Evolutionary conservation across 1,139 yeast genomes (phyloP).

Genomic region (Eremothecium sinecaudum): DNA sequence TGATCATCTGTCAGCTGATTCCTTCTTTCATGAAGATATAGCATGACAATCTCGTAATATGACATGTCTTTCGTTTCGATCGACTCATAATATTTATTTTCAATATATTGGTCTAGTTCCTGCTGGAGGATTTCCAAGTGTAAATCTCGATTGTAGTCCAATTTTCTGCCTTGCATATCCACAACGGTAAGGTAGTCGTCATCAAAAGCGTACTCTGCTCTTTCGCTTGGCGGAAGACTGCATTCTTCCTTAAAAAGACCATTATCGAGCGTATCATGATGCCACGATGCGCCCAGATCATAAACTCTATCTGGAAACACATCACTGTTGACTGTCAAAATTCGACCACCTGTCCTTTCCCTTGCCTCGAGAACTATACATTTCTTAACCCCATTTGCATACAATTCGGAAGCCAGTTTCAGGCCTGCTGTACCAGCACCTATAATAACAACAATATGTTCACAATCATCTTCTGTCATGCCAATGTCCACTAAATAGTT

Average conservation of each 20-base stretch:
- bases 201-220: constrained; percentile 33
- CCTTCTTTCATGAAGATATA: constrained; percentile 41
- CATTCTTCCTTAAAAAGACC: constrained; percentile 51
- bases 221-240: constrained; percentile 22
- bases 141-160: constrained; percentile 27
- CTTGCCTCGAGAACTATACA: constrained; percentile 50
- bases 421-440: constrained; percentile 86
- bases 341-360: constrained; percentile 50
- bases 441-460: constrained; percentile 38
- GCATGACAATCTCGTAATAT: constrained; percentile 39
- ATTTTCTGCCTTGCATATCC: constrained; percentile 28
- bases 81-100: constrained; percentile 43
- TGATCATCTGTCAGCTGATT: constrained; percentile 45
- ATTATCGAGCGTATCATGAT: constrained; percentile 69
- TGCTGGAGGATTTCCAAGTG: constrained; percentile 40
- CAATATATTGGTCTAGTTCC: constrained; percentile 55
- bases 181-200: constrained; percentile 34
- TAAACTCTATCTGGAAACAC: constrained; percentile 32
- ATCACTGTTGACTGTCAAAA: constrained; percentile 33
- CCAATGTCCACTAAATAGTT: too few species aligned
- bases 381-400: constrained; percentile 36
- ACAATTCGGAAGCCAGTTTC: constrained; percentile 59
- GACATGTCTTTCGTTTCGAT: constrained; percentile 42
- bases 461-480: too few species aligned
- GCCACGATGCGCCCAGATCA: constrained; percentile 87